Evolutionary conservation across 1,284 basidiomycete species (phyloP).

Genomic region (Termitomyces sp.): DNA sequence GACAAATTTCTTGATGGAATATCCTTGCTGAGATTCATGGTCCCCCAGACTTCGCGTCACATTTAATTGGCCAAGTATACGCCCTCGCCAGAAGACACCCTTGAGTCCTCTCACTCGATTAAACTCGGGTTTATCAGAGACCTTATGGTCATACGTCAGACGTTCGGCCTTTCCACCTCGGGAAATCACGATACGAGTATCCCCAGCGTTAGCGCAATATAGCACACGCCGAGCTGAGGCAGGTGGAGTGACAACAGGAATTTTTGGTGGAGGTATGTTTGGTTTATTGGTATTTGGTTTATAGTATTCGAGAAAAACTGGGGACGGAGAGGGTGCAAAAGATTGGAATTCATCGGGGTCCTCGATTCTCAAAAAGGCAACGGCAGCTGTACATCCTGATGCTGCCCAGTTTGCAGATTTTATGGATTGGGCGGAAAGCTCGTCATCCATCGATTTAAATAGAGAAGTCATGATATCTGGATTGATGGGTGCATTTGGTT

Average conservation of each 20-base stretch:
- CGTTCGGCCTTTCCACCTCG: slow-evolving; percentile 14
- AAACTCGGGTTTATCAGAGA: slow-evolving; percentile 12
- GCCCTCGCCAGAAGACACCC: slow-evolving; percentile 18
- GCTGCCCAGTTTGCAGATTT: slow-evolving; percentile 15
- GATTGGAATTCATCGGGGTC: slow-evolving; percentile 12
- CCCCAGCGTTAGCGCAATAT: slow-evolving; percentile 18
- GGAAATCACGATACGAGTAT: slow-evolving; percentile 15
- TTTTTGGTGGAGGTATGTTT: neutral
- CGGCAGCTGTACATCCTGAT: slow-evolving; percentile 18
- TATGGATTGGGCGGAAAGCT: slow-evolving; percentile 10
- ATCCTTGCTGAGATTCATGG: slow-evolving; percentile 16
- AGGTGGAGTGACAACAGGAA: slow-evolving; percentile 8
- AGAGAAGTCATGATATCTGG: slow-evolving; percentile 8
- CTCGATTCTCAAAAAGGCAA: slow-evolving; percentile 17
- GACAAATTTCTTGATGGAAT: slow-evolving; percentile 17
- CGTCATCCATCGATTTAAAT: slow-evolving; percentile 16
- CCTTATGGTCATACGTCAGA: slow-evolving; percentile 18
- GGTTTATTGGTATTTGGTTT: slow-evolving; percentile 1
- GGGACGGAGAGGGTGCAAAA: slow-evolving; percentile 1
- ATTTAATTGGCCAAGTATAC: slow-evolving; percentile 17
- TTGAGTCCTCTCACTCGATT: slow-evolving; percentile 14
- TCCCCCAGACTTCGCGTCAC: slow-evolving; percentile 18
- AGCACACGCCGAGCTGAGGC: slow-evolving; percentile 11
- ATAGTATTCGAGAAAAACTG: slow-evolving; percentile 5
- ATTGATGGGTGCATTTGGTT: slow-evolving; percentile 10